phyloP scores from a whole-genome alignment of 2,329 filamentous ascomycete species.

The Xylaria multiplex region DNA sequence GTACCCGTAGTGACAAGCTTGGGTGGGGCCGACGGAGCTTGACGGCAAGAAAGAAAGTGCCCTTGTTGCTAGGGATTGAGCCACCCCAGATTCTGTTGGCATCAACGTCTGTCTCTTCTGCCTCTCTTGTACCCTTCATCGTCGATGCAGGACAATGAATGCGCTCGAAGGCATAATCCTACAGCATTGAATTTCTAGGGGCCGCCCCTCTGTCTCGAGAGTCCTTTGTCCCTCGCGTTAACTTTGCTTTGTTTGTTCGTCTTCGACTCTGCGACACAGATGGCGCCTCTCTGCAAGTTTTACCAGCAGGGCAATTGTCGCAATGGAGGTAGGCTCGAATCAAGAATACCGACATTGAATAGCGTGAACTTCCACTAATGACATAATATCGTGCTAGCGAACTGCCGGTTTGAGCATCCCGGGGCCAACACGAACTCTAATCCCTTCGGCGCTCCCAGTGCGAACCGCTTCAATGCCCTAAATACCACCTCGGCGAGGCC shows the following conservation, averaged over 20 bases:
- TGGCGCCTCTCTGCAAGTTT: conserved; percentile 67
- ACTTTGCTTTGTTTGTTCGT: conserved; percentile 3
- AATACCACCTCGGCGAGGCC: conserved; percentile 37
- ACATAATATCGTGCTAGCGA: conserved; percentile 51
- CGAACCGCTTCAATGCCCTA: conserved; percentile 34
- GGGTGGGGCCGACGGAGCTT: no score
- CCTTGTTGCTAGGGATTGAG: not conserved
- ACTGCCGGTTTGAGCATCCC: conserved; percentile 66
- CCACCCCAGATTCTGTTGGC: not conserved
- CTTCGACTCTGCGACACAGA: conserved; percentile 23
- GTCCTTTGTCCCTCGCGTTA: not conserved
- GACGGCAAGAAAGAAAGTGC: no score
- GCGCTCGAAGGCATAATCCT: not conserved
- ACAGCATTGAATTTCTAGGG: not conserved
- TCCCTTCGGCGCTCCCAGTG: conserved; percentile 44
- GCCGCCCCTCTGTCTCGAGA: not conserved
- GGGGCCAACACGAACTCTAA: conserved; percentile 51
- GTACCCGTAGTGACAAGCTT: no score
- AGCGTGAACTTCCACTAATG: conserved; percentile 33
- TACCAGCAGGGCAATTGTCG: conserved; percentile 73
- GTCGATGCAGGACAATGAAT: not conserved
- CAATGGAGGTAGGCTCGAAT: conserved; percentile 64
- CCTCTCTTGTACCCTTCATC: not conserved
- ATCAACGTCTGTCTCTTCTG: not conserved
- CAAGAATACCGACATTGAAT: not conserved